phyloP scores from a whole-genome alignment of 805 yeast species.

The Myxozyma melibiosi region DNA sequence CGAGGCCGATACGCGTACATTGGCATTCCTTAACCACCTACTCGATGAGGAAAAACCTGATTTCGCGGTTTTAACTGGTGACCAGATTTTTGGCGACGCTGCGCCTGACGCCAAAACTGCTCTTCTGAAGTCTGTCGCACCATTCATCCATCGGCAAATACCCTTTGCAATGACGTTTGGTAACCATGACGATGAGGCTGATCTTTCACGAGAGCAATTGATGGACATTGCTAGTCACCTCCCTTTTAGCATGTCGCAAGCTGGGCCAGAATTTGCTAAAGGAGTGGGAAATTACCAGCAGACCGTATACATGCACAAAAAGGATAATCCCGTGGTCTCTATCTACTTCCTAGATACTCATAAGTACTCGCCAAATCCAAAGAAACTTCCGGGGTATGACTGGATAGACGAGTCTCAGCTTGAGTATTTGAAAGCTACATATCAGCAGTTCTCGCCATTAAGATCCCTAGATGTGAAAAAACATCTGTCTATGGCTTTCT shows the following conservation, averaged over 20 bases:
- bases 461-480: slow-evolving; percentile 5
- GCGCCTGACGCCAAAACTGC: slow-evolving; percentile 84
- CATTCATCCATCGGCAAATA: slow-evolving; percentile 64
- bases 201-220: slow-evolving; percentile 58
- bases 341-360: slow-evolving; percentile 86
- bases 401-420: slow-evolving; percentile 76
- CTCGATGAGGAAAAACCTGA: slow-evolving; percentile 81
- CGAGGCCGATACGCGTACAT: slow-evolving; percentile 75
- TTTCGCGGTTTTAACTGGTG: slow-evolving; percentile 85
- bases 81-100: slow-evolving; percentile 80
- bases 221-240: slow-evolving; percentile 58
- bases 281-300: slow-evolving; percentile 84
- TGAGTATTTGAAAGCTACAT: slow-evolving; percentile 52
- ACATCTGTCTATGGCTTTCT: slow-evolving; percentile 80
- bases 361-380: slow-evolving; percentile 66
- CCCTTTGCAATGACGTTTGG: slow-evolving; percentile 90
- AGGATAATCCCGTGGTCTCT: slow-evolving; percentile 43
- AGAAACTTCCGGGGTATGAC: slow-evolving; percentile 66
- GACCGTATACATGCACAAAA: slow-evolving; percentile 44
- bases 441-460: slow-evolving; percentile 37
- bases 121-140: slow-evolving; percentile 70
- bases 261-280: slow-evolving; percentile 67
- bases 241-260: slow-evolving; percentile 66
- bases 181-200: slow-evolving; percentile 92
- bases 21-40: slow-evolving; percentile 59